Conservation (phyloP, 208 protist genomes). For the Crithidia brevicula region DNA sequence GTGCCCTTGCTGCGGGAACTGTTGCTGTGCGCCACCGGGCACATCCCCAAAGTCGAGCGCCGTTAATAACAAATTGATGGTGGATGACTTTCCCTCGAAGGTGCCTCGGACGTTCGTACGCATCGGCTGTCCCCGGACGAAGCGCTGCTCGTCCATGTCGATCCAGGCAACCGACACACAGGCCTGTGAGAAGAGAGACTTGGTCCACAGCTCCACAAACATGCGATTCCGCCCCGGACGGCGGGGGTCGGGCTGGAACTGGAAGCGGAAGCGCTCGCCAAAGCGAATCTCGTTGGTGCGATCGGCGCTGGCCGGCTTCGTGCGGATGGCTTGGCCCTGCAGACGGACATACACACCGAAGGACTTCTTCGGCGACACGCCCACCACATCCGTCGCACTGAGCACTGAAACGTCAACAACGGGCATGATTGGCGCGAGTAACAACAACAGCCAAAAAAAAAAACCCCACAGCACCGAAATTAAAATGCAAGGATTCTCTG, state of each 20-base stretch:
- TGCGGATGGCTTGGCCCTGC: conserved; percentile 62
- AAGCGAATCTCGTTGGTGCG: conserved; percentile 30
- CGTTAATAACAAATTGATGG: conserved; percentile 31
- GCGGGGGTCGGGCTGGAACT: conserved; percentile 29
- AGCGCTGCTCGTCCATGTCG: conserved; percentile 37
- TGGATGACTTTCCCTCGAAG: conserved; percentile 46
- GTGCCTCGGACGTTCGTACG: conserved; percentile 41
- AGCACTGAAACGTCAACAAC: conserved; percentile 50
- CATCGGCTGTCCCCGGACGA: conserved; percentile 31
- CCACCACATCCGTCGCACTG: conserved; percentile 32
- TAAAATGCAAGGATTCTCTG: too few relatives aligned
- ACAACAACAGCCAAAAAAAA: not conserved
- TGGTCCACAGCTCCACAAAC: conserved; percentile 61
- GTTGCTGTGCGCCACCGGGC: not conserved
- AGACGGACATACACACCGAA: conserved; percentile 62
- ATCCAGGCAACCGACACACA: conserved; percentile 59
- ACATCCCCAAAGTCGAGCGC: conserved; percentile 47
- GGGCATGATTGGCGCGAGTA: conserved; percentile 22
- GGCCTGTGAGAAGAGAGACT: conserved; percentile 47
- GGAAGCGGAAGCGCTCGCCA: conserved; percentile 55
- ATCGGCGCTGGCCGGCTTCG: conserved; percentile 23
- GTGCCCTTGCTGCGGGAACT: conserved; percentile 1
- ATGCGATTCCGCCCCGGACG: conserved; percentile 36
- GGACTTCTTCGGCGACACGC: conserved; percentile 33
- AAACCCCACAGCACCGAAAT: not conserved